phyloP scores from a whole-genome alignment of 768 basidiomycete species.

The Rhodotorula taiwanensis region DNA sequence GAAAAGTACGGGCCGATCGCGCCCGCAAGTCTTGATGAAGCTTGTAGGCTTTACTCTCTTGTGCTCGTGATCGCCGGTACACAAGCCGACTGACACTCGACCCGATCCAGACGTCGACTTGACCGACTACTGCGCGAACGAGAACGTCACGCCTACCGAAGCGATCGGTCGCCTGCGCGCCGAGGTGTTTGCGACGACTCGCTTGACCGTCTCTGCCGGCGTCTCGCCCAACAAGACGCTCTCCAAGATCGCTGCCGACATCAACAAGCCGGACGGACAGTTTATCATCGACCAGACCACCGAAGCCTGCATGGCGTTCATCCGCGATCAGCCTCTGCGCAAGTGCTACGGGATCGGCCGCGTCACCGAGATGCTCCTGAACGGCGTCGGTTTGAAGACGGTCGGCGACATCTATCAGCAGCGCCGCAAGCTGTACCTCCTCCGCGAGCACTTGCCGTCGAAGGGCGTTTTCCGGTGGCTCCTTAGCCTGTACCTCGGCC shows the following conservation, averaged over 20 bases:
- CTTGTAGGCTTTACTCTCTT: constrained; percentile 45
- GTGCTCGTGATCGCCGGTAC: neutral
- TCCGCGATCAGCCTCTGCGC: constrained; percentile 15
- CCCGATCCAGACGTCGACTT: constrained; percentile 53
- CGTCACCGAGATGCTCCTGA: constrained; percentile 78
- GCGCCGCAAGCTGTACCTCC: constrained; percentile 64
- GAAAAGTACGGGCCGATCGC: constrained; percentile 50
- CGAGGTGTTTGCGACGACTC: constrained; percentile 67
- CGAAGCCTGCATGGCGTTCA: constrained; percentile 38
- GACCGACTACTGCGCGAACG: constrained; percentile 69
- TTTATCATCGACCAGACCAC: constrained; percentile 33
- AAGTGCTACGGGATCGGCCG: constrained; percentile 74
- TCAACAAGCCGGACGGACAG: constrained; percentile 34
- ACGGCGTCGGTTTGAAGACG: constrained; percentile 82
- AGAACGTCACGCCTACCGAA: constrained; percentile 59
- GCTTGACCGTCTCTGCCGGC: constrained; percentile 85
- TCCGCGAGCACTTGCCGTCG: constrained; percentile 72
- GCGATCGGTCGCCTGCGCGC: constrained; percentile 72
- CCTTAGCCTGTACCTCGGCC: constrained; percentile 72
- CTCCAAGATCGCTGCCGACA: constrained; percentile 55
- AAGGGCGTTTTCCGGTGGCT: constrained; percentile 53
- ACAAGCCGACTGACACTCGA: neutral
- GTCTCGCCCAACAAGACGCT: constrained; percentile 96
- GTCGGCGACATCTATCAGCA: constrained; percentile 82
- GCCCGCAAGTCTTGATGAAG: constrained; percentile 72